Base-by-base conservation (phyloP, 257 asterid genomes). In the Mitragyna speciosa region DNA sequence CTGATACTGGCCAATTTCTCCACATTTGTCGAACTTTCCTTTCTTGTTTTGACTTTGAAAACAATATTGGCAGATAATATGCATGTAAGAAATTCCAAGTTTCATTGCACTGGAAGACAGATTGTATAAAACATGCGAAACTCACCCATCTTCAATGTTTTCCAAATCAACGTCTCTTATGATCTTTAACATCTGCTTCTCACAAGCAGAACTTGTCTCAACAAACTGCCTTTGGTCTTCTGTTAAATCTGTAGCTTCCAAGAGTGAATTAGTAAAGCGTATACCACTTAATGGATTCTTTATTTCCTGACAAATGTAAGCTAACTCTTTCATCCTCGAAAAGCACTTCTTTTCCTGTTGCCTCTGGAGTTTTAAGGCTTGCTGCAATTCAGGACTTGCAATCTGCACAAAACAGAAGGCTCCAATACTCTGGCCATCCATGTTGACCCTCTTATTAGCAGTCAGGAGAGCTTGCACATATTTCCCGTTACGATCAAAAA, bases 391-490 rank as follows among this genome's bases (percentile, higher is more conserved):
- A 41, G 95, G 91, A 67, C 92, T 87, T 7, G 93, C 95, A 82
- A 88, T 88, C 91, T 94, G 97, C 88, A 94, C 79, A 85, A 94
- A 94, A 83, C 97, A 94, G 85, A 91, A 94, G 61, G 97, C 98
- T 81, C 98, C 98, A 72, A 87, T 85, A 76, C 89, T 65, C 83
- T 89, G 88, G 3, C 96, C 95, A 7, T 93, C 94, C 87, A 91
- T 83, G 70, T 90, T 91, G 31, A 89, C 84, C 90, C 97, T 87
- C 89, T 90, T 94, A 84, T 89, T 92, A 54, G 98, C 96, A 8
- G 96, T 91, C 89, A 94, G 73, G 61, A 92, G 86, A 43, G 97
- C 91, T 78, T 91, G 94, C 78, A 94, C 92, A 64, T 78, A 88
- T 78, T 88, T 90, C 76, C 97, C 97, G 81, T 75, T 86, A 80